These are phyloP conservation scores for Tricharina praecox DNA, from an alignment of 495 filamentous ascomycete genomes.

Conservation along the genomic window DNA sequence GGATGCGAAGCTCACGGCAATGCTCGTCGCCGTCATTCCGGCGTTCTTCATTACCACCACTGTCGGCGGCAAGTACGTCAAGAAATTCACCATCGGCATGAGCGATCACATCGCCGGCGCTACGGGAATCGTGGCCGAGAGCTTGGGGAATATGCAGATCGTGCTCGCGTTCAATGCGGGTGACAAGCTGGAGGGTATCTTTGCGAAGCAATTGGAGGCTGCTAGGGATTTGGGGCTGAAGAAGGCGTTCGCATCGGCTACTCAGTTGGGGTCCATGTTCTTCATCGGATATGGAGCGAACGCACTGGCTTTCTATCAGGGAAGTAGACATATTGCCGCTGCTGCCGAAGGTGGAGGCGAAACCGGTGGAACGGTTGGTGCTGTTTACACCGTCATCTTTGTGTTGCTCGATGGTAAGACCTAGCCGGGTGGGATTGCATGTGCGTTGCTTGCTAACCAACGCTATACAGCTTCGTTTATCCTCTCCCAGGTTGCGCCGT, in stretches of 20 bases:
- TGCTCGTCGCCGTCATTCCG: constrained; percentile 43
- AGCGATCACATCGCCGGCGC: constrained; percentile 36
- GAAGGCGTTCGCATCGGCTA: constrained; percentile 26
- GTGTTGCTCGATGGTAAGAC: constrained; percentile 28
- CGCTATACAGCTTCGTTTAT: constrained; percentile 32
- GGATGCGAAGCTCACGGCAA: constrained; percentile 34
- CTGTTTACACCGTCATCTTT: constrained; percentile 38
- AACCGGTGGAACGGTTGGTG: constrained; percentile 28
- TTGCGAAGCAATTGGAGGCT: neutral
- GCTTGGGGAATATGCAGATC: constrained; percentile 1
- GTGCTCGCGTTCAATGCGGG: neutral
- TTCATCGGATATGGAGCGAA: constrained; percentile 34
- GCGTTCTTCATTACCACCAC: constrained; percentile 50
- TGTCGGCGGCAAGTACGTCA: constrained; percentile 41
- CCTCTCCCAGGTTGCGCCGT: constrained; percentile 30
- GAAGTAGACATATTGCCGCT: constrained; percentile 29
- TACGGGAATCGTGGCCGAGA: constrained; percentile 13
- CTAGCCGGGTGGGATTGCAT: too few species aligned
- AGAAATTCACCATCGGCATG: constrained; percentile 40
- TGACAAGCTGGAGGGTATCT: neutral
- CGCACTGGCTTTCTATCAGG: constrained; percentile 38
- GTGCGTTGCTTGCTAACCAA: too few species aligned
- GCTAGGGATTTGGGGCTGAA: neutral
- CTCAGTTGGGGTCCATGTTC: constrained; percentile 21
- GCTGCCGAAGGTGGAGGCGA: constrained; percentile 22